Evolutionary conservation across 2,329 filamentous ascomycete genomes (phyloP).

Genomic region (Cladophialophora bantiana): DNA sequence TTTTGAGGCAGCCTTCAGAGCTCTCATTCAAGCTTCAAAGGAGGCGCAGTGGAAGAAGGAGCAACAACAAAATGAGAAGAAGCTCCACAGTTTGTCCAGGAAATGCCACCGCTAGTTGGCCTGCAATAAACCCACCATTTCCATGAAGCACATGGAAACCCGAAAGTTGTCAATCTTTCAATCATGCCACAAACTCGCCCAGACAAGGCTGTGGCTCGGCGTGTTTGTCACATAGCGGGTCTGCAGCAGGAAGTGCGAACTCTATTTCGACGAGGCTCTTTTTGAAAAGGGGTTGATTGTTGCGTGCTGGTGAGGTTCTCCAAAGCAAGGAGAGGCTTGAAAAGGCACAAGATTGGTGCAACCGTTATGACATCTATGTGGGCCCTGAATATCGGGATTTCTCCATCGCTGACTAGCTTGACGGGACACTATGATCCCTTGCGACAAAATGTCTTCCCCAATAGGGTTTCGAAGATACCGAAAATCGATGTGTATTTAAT

Average conservation of each 20-base stretch:
- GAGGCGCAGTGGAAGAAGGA: background rate
- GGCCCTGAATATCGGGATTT: too few species aligned
- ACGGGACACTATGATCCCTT: too few species aligned
- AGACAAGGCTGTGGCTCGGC: conserved; percentile 27
- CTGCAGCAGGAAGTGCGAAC: background rate
- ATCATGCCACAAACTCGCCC: conserved; percentile 21
- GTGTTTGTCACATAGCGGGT: conserved; percentile 17
- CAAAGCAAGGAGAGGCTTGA: too few species aligned
- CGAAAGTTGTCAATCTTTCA: background rate
- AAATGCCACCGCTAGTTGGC: background rate
- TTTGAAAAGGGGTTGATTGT: conserved; percentile 10
- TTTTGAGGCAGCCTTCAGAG: conserved; percentile 41
- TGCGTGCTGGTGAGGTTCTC: background rate
- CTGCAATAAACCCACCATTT: background rate
- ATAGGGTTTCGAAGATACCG: too few species aligned
- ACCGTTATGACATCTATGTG: too few species aligned
- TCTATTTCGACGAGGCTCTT: conserved; percentile 15
- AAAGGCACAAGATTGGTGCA: too few species aligned
- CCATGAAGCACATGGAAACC: background rate
- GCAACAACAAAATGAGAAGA: background rate
- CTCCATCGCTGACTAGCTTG: too few species aligned
- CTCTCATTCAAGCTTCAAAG: background rate
- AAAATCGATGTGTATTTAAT: too few species aligned
- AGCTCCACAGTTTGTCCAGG: background rate
- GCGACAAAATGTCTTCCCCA: too few species aligned